phyloP scores from a whole-genome alignment of 768 basidiomycete genomes.

The Nevesoporus exiguus region DNA sequence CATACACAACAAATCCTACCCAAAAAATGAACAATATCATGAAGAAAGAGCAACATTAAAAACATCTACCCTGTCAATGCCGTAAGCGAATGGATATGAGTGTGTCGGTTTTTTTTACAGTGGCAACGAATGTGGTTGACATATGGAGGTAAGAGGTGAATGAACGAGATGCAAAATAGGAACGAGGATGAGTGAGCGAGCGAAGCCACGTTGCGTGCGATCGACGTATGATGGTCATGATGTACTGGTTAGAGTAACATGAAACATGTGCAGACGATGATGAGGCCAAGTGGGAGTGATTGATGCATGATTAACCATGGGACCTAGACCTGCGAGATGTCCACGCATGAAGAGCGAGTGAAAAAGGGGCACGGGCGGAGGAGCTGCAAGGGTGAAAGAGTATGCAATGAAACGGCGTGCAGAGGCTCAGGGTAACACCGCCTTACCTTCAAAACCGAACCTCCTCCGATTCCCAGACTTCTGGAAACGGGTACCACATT shows the following conservation, averaged over 20 bases:
- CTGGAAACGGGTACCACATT: conserved; percentile 34
- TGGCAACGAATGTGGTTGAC: conserved; percentile 4
- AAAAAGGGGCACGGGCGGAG: neutral
- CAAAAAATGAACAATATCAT: neutral
- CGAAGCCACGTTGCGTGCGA: neutral
- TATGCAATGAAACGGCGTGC: neutral
- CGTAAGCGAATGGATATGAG: neutral
- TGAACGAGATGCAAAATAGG: conserved; percentile 13
- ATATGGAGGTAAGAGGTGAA: neutral
- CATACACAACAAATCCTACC: conserved; percentile 15
- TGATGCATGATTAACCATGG: conserved; percentile 13
- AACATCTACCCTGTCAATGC: conserved; percentile 13
- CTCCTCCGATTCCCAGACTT: conserved; percentile 32
- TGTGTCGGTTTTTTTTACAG: conserved; percentile 6
- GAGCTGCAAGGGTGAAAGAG: neutral
- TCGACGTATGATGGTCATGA: conserved; percentile 17
- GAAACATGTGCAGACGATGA: conserved; percentile 8
- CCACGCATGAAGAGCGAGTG: conserved; percentile 6
- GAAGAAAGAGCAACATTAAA: neutral
- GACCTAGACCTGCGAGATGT: conserved; percentile 17
- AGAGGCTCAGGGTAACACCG: neutral
- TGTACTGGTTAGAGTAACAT: neutral
- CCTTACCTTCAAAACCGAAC: conserved; percentile 19
- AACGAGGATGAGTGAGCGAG: conserved; percentile 5
- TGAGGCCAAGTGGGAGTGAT: conserved; percentile 7